These are phyloP conservation scores for Buddleja alternifolia DNA, from an alignment of 257 asterid genomes.

Conservation along the genomic window DNA sequence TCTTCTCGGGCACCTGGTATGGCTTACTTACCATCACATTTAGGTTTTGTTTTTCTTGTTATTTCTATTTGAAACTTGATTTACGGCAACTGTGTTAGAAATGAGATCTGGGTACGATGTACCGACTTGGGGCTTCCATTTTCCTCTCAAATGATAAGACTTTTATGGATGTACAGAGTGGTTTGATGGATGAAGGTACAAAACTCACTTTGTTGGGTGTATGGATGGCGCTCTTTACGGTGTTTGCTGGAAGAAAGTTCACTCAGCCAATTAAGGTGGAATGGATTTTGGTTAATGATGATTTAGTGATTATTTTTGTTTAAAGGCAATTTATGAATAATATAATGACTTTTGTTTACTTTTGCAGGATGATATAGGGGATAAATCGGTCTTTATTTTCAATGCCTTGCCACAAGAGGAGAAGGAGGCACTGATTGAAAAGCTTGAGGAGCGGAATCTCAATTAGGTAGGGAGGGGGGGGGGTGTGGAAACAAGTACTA, in stretches of 20 bases:
- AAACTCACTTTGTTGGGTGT: slow-evolving; percentile 61
- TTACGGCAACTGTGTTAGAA: not conserved
- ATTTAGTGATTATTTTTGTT: not conserved
- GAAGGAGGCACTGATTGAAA: slow-evolving; percentile 53
- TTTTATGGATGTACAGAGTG: slow-evolving; percentile 49
- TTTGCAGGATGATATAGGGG: slow-evolving; percentile 91
- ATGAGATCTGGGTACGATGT: not conserved
- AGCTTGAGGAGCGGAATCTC: slow-evolving; percentile 52
- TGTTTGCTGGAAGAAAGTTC: slow-evolving; percentile 95
- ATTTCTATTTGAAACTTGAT: not conserved
- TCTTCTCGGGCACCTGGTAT: slow-evolving; percentile 89
- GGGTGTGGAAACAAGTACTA: not conserved
- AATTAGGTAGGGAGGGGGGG: slow-evolving; percentile 45
- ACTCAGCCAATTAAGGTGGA: slow-evolving; percentile 85
- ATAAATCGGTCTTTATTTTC: slow-evolving; percentile 88
- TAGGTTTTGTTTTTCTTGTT: slow-evolving; percentile 2
- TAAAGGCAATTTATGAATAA: no score
- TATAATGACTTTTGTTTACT: no score
- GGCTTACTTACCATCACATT: not conserved
- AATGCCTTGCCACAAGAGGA: slow-evolving; percentile 66
- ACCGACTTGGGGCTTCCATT: not conserved
- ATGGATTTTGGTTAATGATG: not conserved
- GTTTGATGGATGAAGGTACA: slow-evolving; percentile 80
- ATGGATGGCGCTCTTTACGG: slow-evolving; percentile 82
- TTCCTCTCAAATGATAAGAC: not conserved